Base-by-base conservation (phyloP, 2,329 filamentous ascomycete genomes). In the Talaromyces sp. region DNA sequence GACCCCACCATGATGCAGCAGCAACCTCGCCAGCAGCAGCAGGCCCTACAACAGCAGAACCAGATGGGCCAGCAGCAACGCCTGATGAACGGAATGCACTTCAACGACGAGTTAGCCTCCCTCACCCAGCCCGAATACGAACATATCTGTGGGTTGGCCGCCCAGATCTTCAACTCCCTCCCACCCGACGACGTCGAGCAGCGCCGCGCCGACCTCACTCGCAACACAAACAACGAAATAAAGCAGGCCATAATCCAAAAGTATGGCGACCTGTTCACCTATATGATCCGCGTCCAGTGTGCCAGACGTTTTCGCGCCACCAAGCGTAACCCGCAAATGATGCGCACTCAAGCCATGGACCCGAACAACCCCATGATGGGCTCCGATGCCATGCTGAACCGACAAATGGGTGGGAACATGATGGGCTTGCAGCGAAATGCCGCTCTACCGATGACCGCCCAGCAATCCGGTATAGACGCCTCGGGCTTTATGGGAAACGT, bases 241-340 rank as follows among this genome's bases (percentile, higher is more conserved):
- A 77, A 77, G 63, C 75, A 81, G 64, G 75, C 77, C 59, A 65
- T 85, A 47, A 66, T 74, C 14, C 69, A 71, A 51, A 79, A 79
- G 59, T 73, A 78, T 23, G 73, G 82, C 51, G 80, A 85, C 56
- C 82, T 82, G 0, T 67, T 85, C 47, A 75, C 77, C 47, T 80
- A 80, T 58, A 80, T 80, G 62, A 83, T 84, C 67, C 81, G 80
- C 50, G 76, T 77, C 42, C 78, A 82, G 59, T 81, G 81, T 3
- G 71, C 81, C 27, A 75, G 65, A 61, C 72, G 75, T 65, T 73
- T 80, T 67, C 75, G 73, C 59, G 4, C 2, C 10, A 72, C 69
- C 56, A 71, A 73, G 60, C 69, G 69, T 8, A 64, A 61, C 42
- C 72, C 71, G 67, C 72, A 74, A 47, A 70, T 74, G 65, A 68